Base-by-base conservation (phyloP, 2,329 filamentous ascomycete genomes). In the Colletotrichum sp. region DNA sequence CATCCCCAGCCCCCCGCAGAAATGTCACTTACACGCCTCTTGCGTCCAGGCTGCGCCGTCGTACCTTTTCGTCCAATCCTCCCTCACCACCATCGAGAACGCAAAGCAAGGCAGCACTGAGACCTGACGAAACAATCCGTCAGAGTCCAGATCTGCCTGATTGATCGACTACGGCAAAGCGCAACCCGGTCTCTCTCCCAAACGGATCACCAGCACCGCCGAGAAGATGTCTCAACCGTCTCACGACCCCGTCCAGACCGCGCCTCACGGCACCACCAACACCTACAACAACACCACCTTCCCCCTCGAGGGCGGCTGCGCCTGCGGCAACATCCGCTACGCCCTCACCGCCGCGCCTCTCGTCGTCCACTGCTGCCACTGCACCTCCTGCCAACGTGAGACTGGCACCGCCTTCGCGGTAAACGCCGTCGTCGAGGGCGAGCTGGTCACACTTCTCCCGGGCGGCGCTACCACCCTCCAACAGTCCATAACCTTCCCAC, bases 311-410 rank as follows among this genome's bases (percentile, higher is more conserved):
- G 84, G 85, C 72, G 92, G 92, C 74, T 95, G 94, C 82, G 90
- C 91, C 69, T 95, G 93, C 82, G 92, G 92, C 16, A 92, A 94
- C 80, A 88, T 94, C 78, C 94, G 93, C 82, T 94, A 95, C 82
- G 85, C 92, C 15, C 87, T 92, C 36, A 91, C 91, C 79, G 85
- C 93, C 4, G 85, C 93, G n/a, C 82, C 87, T 24, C 80, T 89
- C 57, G 77, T 86, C 68, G 83, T 86, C 39, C 85, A 89, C 79
- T 86, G 85, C 83, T 89, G 88, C 81, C 85, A 88, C 80, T 89
- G 88, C 82, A 86, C 85, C 28, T 80, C 81, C 75, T 89, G 88
- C 81, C 87, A 89, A 78, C 85, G 83, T 70, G 86, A 88, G 79
- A 85, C 84, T 18, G 87, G 88, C 75, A 82, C 83, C 57, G 83